Base-by-base conservation (phyloP, 805 yeast genomes). In the Torulaspora delbrueckii region DNA sequence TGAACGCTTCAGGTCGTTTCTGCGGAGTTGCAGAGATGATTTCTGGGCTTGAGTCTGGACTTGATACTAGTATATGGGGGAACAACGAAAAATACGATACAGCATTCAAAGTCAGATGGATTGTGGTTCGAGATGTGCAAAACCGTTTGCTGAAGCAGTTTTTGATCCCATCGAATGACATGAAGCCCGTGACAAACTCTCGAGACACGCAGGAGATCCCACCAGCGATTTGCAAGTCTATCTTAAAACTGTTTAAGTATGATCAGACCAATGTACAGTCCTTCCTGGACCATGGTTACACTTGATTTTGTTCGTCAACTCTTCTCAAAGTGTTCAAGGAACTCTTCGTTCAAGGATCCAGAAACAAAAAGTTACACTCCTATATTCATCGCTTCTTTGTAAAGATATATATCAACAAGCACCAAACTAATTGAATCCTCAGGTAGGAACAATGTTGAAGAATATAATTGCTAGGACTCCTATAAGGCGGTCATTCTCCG, bases 121-220 rank as follows among this genome's bases (percentile, higher is more conserved):
- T 74, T 9, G 53, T 69, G 22, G 66, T 75, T 6, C 74, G 75
- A 53, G 79, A 79, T 50, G 67, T 80, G 5, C 75, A 76, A 35
- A 78, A 79, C 54, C 66, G 62, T 32, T 56, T 56, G 42, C 70
- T 81, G 43, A 74, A 72, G 46, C 74, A 71, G 47, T 65, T 79
- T 42, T 60, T 65, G 42, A 67, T 76, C 5, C 69, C 73, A 3
- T 54, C 66, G 23, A 76, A 78, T 53, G 79, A 73, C 23, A 65
- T 65, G 54, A 69, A 68, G 55, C 76, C 81, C 1, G 78, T 81
- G 1, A 75, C 82, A 1, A 72, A 74, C 51, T 78, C 84, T 14
- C 72, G 84, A 53, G 85, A 81, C 54, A 77, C 84, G 0, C 84
- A 79, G 58, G 81, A 77, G 46, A 53, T 79, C 16, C 80, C 84